Base-by-base conservation (phyloP, 1,139 yeast species). In the Pichia sp. region DNA sequence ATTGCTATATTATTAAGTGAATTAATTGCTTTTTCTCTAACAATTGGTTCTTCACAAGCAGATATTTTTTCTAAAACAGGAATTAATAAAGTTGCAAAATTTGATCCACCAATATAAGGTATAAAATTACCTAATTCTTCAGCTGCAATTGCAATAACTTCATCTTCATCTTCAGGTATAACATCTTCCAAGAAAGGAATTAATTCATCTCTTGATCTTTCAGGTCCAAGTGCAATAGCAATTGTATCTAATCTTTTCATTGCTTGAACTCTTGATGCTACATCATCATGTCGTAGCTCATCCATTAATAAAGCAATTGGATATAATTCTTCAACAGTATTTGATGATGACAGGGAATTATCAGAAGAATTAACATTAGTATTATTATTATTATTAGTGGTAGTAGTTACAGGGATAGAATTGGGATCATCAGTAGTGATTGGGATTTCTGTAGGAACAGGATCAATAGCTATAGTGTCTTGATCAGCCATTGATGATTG, bases 121-220 rank as follows among this genome's bases (percentile, higher is more conserved):
- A 90, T 78, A 62, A 94, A 92, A 47, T 78, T 78, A 36, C 96
- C 96, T 55, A 94, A 69, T 68, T 90, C 92, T 55, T 84, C 86
- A 4, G 97, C 97, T 55, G 94, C 74, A 22, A 89, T 94, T 1
- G 97, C 87, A 65, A 92, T 82, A 8, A 94, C 96, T 66, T 94
- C 99, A 64, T 94, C 99, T 66, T 94, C 98, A 63, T 94, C 99
- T 59, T 92, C 99, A 56, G 92, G 96, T 10, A 97, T 90, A 37
- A 89, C 97, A 39, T 66, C 79, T 51, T 78, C 82, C 53, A 94
- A 74, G 62, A 92, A 92, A 32, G 97, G 97, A 49, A 94, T 73
- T 60, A 94, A 74, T 65, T 94, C 98, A 42, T 76, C 74, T 50
- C 96, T 75, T 20, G 97, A 87, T 61, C 98, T 77, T 62, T 87